Conservation (phyloP, 805 yeast genomes). For the Ogataea pilisensis region DNA sequence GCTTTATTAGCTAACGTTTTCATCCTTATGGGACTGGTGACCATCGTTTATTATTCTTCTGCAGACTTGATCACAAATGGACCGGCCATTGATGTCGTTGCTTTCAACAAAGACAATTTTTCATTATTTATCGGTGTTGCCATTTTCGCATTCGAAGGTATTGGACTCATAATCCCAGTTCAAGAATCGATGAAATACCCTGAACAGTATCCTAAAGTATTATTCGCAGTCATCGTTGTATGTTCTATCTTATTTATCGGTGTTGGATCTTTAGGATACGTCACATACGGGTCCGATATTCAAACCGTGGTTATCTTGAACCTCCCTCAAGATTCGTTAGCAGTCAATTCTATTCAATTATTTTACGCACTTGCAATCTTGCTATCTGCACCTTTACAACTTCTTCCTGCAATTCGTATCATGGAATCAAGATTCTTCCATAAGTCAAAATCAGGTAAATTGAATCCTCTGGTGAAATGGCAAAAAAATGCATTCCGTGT, state of each 20-base stretch:
- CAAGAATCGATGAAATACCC: slow-evolving; percentile 80
- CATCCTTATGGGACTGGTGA: slow-evolving; percentile 60
- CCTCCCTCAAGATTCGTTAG: slow-evolving; percentile 61
- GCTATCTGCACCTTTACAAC: slow-evolving; percentile 74
- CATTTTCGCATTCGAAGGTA: slow-evolving; percentile 85
- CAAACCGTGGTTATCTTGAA: slow-evolving; percentile 69
- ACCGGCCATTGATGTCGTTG: slow-evolving; percentile 46
- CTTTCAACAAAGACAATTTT: slow-evolving; percentile 55
- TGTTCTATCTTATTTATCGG: slow-evolving; percentile 60
- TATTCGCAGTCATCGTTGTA: slow-evolving; percentile 55
- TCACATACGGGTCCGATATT: slow-evolving; percentile 61
- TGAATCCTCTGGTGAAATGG: slow-evolving; percentile 55
- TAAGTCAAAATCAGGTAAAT: slow-evolving; percentile 52
- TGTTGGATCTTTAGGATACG: slow-evolving; percentile 65
- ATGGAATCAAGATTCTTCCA: slow-evolving; percentile 60
- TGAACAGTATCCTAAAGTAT: slow-evolving; percentile 63
- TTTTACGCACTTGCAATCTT: slow-evolving; percentile 72
- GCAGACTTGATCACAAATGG: slow-evolving; percentile 42
- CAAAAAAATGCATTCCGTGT: slow-evolving; percentile 57
- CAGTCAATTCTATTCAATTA: slow-evolving; percentile 62
- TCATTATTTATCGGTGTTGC: slow-evolving; percentile 79
- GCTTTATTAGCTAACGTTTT: slow-evolving; percentile 70
- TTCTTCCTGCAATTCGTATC: slow-evolving; percentile 74
- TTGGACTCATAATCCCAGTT: slow-evolving; percentile 76
- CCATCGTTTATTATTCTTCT: slow-evolving; percentile 55